These are phyloP conservation scores for Xylaria cubensis DNA, from an alignment of 495 filamentous ascomycete species.

Conservation along the genomic window DNA sequence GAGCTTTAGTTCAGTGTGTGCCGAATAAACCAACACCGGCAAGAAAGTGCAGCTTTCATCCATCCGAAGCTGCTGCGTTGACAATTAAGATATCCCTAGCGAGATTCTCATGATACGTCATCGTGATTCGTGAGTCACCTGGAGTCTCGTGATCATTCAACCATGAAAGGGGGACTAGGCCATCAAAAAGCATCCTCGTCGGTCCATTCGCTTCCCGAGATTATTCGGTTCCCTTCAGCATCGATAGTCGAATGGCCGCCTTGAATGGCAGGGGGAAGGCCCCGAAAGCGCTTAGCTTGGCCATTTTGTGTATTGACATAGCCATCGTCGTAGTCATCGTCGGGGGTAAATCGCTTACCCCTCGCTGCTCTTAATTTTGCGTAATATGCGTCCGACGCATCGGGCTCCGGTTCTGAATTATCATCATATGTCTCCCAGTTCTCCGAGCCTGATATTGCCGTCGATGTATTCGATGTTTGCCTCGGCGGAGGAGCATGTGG, in stretches of 20 bases:
- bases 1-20: neutral
- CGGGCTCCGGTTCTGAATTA: conserved; percentile 73
- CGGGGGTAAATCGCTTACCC: conserved; percentile 55
- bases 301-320: conserved; percentile 54
- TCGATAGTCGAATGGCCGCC: conserved; percentile 48
- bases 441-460: conserved; percentile 73
- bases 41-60: neutral
- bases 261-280: conserved; percentile 45
- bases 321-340: conserved; percentile 66
- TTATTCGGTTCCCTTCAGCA: conserved; percentile 56
- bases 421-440: conserved; percentile 97
- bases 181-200: conserved; percentile 59
- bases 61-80: conserved; percentile 11
- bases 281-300: conserved; percentile 45
- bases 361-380: conserved; percentile 72
- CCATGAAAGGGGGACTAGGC: conserved; percentile 23
- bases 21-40: neutral
- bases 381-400: conserved; percentile 77
- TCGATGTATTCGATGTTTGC: conserved; percentile 76
- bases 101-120: conserved; percentile 27
- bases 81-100: conserved; percentile 10
- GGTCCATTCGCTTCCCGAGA: conserved; percentile 63
- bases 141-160: conserved; percentile 37
- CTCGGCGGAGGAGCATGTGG: conserved; percentile 51
- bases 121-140: conserved; percentile 29